Evolutionary conservation across 306 rosid species (phyloP).

Genomic region (Abrus precatorius): DNA sequence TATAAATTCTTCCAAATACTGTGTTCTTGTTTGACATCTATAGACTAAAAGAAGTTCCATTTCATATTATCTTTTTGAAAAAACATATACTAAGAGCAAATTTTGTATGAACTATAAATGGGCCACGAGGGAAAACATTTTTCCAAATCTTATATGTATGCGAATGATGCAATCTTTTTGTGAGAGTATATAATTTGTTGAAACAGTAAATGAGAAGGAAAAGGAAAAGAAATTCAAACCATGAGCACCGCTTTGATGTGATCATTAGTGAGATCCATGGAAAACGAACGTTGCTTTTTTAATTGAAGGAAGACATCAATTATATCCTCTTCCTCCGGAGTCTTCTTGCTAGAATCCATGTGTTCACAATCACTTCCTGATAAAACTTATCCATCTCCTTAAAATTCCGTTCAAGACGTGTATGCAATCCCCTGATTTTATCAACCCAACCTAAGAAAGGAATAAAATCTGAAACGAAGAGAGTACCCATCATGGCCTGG

Average conservation of each 20-base stretch:
- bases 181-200: too few species aligned
- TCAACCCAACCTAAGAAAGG: slow-evolving; percentile 42
- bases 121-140: too few species aligned
- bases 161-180: too few species aligned
- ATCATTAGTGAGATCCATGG: slow-evolving; percentile 23
- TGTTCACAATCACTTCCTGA: slow-evolving; percentile 32
- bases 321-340: neutral
- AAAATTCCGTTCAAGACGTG: slow-evolving; percentile 22
- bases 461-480: slow-evolving; percentile 20
- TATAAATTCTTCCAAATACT: too few species aligned
- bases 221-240: slow-evolving; percentile 4
- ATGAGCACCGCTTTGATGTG: slow-evolving; percentile 13
- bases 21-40: too few species aligned
- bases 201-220: neutral
- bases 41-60: too few species aligned
- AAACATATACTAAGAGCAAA: too few species aligned
- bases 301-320: slow-evolving; percentile 35
- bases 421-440: slow-evolving; percentile 25
- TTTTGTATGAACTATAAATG: too few species aligned
- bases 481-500: neutral
- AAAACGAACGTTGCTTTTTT: neutral
- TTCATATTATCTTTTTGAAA: too few species aligned
- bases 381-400: slow-evolving; percentile 34
- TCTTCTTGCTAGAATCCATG: slow-evolving; percentile 4
- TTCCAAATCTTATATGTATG: too few species aligned